Evolutionary conservation across 2,329 filamentous ascomycete species (phyloP).

Genomic region (Neonectria neomacrospora): DNA sequence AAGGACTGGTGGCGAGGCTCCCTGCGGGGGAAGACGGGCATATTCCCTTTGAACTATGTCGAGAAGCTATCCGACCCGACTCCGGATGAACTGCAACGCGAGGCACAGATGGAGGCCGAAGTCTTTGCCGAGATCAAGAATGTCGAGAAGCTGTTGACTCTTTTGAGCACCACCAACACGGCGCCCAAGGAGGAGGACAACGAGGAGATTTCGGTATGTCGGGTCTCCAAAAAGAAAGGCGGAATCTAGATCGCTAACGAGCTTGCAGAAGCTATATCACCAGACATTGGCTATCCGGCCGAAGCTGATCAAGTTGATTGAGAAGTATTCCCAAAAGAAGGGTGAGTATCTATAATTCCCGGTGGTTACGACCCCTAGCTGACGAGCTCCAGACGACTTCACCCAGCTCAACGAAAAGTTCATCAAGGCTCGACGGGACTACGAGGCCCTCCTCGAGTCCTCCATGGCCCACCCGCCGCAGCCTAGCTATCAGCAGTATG

Average conservation of each 20-base stretch:
- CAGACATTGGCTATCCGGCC: constrained; percentile 93
- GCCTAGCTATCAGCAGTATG: constrained; percentile 77
- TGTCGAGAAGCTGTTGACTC: constrained; percentile 78
- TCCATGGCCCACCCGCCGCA: constrained; percentile 96
- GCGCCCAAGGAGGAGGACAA: constrained; percentile 89
- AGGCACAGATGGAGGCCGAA: constrained; percentile 91
- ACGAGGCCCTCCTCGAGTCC: constrained; percentile 93
- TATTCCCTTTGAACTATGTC: constrained; percentile 98
- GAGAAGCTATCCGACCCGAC: constrained; percentile 97
- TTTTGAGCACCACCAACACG: constrained; percentile 88
- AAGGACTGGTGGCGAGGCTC: constrained; percentile 99
- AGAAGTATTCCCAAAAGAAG: constrained; percentile 99
- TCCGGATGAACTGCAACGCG: constrained; percentile 90
- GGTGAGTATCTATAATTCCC: constrained; percentile 60
- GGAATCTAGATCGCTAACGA: constrained; percentile 47
- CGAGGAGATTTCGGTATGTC: constrained; percentile 87
- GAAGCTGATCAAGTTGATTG: constrained; percentile 97
- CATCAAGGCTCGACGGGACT: constrained; percentile 97
- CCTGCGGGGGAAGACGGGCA: constrained; percentile 92
- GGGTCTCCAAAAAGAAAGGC: too few relatives aligned
- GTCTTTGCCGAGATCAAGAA: constrained; percentile 74
- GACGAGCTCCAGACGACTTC: constrained; percentile 80
- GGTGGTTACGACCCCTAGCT: constrained; percentile 21
- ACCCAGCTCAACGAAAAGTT: constrained; percentile 99
- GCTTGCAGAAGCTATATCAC: constrained; percentile 78